phyloP scores from a whole-genome alignment of 2,329 filamentous ascomycete genomes.

The Sporothrix sp. region DNA sequence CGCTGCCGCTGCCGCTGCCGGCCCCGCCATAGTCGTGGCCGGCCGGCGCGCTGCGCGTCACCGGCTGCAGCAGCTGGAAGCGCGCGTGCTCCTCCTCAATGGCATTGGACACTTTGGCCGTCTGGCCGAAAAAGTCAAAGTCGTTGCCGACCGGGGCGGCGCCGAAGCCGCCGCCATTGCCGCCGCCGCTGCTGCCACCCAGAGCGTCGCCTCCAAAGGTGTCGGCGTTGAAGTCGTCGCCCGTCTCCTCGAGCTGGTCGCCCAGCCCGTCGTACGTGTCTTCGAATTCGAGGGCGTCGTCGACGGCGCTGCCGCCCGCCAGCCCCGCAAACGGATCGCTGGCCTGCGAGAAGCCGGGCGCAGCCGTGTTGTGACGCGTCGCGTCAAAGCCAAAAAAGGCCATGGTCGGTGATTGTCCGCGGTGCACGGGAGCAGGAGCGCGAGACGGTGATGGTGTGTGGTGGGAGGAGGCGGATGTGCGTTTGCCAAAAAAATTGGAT shows the following conservation, averaged over 20 bases:
- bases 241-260: constrained; percentile 79
- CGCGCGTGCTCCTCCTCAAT: constrained; percentile 87
- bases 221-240: constrained; percentile 94
- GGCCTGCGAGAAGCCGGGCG: constrained; percentile 71
- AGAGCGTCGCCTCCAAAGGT: constrained; percentile 62
- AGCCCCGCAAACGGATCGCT: constrained; percentile 85
- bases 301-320: constrained; percentile 52
- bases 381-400: constrained; percentile 89
- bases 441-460: background rate
- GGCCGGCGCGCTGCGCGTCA: constrained; percentile 34
- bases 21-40: background rate
- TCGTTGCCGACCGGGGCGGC: constrained; percentile 66
- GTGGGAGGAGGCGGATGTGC: background rate
- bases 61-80: constrained; percentile 64
- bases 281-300: constrained; percentile 67
- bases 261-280: constrained; percentile 95
- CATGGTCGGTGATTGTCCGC: constrained; percentile 42
- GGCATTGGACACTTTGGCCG: constrained; percentile 73
- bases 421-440: background rate
- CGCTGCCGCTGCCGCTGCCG: too few species aligned
- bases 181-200: background rate
- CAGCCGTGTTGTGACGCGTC: constrained; percentile 53
- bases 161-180: constrained; percentile 25
- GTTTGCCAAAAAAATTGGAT: background rate
- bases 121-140: constrained; percentile 94